A percentile compares a stretch with the other conserved stretches of the same genome.
Evolutionary conservation across 108 stramenopile genomes (phyloP).

Genomic region (Skeletonema grethae): DNA sequence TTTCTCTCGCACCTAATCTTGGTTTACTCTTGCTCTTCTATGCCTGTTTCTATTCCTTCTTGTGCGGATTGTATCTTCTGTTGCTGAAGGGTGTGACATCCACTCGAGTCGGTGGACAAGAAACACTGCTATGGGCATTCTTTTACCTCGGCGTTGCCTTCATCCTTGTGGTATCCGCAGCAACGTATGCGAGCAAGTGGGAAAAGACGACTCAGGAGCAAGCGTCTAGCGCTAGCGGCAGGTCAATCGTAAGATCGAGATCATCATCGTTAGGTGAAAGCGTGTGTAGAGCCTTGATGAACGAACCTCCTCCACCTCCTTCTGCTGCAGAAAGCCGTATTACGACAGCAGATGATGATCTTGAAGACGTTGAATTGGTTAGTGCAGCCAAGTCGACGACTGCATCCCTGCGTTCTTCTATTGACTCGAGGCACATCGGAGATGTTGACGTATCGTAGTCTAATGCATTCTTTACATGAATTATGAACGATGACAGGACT

Average conservation of each 20-base stretch:
- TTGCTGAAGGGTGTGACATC: background rate
- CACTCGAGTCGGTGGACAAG: background rate
- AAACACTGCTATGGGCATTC: background rate
- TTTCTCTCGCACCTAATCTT: background rate
- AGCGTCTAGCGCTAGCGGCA: too few relatives aligned
- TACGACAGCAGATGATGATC: background rate
- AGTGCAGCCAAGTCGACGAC: background rate
- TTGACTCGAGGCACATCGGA: background rate
- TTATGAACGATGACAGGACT: background rate
- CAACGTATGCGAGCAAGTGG: background rate
- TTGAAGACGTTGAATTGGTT: background rate
- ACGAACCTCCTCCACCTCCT: slow-evolving; percentile 1
- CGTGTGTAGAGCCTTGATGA: background rate
- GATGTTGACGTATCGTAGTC: background rate
- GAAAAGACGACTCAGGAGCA: background rate
- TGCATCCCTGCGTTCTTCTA: too few relatives aligned
- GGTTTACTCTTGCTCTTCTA: background rate
- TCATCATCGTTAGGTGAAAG: background rate
- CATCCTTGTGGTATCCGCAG: background rate
- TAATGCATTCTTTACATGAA: background rate
- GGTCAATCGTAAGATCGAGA: background rate
- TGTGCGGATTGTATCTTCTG: background rate
- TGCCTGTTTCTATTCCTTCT: background rate
- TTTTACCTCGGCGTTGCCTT: background rate
- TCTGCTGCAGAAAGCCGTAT: background rate